Evolutionary conservation across 1,139 yeast species (phyloP).

Genomic region (Scheffersomyces illinoinensis): DNA sequence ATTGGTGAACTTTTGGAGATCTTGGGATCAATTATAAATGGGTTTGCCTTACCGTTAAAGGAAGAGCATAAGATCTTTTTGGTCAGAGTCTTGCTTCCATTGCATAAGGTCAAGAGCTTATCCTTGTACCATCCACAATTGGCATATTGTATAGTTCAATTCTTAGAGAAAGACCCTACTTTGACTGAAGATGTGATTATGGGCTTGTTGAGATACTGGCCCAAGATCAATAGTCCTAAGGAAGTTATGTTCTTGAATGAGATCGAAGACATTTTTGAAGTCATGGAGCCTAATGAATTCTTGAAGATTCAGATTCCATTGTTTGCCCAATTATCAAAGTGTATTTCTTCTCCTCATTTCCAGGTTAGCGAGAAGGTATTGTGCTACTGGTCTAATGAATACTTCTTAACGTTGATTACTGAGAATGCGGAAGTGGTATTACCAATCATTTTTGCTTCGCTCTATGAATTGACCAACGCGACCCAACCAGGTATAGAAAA

Average conservation of each 20-base stretch:
- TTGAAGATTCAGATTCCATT: slow-evolving; percentile 89
- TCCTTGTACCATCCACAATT: slow-evolving; percentile 93
- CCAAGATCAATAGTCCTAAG: slow-evolving; percentile 91
- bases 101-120: slow-evolving; percentile 88
- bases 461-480: slow-evolving; percentile 74
- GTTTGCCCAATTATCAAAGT: slow-evolving; percentile 90
- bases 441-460: slow-evolving; percentile 88
- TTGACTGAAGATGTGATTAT: slow-evolving; percentile 93
- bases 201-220: slow-evolving; percentile 95
- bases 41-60: slow-evolving; percentile 94
- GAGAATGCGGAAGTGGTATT: slow-evolving; percentile 89
- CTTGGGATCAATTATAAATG: slow-evolving; percentile 93
- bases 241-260: slow-evolving; percentile 96
- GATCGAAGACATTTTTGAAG: slow-evolving; percentile 94
- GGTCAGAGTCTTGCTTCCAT: slow-evolving; percentile 84
- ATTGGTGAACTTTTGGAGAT: slow-evolving; percentile 93
- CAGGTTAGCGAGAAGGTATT: slow-evolving; percentile 96
- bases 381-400: slow-evolving; percentile 94
- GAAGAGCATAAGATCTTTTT: slow-evolving; percentile 95
- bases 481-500: slow-evolving; percentile 52
- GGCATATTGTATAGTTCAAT: slow-evolving; percentile 96
- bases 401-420: slow-evolving; percentile 83
- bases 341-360: slow-evolving; percentile 94
- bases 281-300: slow-evolving; percentile 91
- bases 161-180: slow-evolving; percentile 87